Evolutionary conservation across 1,284 basidiomycete species (phyloP), one percentile per base, ranked within the genome.

Genomic region (Naganishia sp.): DNA sequence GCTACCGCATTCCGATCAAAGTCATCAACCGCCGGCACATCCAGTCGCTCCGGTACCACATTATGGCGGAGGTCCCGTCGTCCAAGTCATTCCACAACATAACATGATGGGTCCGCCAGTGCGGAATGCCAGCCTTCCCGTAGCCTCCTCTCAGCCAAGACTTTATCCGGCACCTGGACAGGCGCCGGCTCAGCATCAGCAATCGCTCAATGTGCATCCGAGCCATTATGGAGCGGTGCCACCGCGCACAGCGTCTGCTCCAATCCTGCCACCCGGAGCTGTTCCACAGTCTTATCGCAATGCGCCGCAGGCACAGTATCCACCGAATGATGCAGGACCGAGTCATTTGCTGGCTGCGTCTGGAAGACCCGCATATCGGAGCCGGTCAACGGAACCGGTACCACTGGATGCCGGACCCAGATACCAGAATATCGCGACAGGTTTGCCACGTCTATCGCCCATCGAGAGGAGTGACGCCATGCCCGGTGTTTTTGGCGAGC

Each of bases 401-500:
- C 36, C 36, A 7, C 23, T 18, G 2, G 15, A 50, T 28, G 57
- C 18, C 13, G 49, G 25, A 10, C 10, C 33, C 23, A 46, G 57
- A 13, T 13, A 42, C 25, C 21, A 48, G 31, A 61, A 42, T 23
- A 46, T 52, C 46, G 36, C 48, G 28, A 44, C 31, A 31, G 36
- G 23, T 7, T 48, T 39, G n/a, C 48, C 48, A 3, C 57, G 43
- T 25, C 23, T 52, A 16, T 49, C 56, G 23, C 56, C 64, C 11
- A 53, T 53, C 36, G 48, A 60, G n/a, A 53, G 43, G 44, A 16
- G 36, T 13, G 23, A 31, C 11, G 16, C 15, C n/a, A 33, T 59
- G 49, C 39, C 39, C 21, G 25, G 44, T 18, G 28, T 48, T 9
- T 25, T 49, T 25, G 90, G 89, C 72, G 90, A 90, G 39, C 90